Conservation (phyloP, 352 stramenopile species). For the Globisporangium apiculatum region DNA sequence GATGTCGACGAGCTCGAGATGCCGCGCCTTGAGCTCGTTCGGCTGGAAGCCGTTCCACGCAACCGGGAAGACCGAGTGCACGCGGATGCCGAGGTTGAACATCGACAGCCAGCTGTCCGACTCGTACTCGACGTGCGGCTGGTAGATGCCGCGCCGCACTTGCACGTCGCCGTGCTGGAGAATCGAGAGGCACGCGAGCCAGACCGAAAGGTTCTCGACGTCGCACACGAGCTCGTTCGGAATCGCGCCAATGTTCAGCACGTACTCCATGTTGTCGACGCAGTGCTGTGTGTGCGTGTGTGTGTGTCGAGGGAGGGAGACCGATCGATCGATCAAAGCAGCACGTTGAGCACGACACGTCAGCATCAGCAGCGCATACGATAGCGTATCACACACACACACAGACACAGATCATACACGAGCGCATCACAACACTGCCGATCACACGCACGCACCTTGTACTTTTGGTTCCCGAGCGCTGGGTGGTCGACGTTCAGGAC, state of each 20-base stretch:
- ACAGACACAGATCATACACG: background rate
- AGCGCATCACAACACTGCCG: too few species aligned
- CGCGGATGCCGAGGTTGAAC: conserved; percentile 85
- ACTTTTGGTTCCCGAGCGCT: conserved; percentile 78
- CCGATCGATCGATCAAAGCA: background rate
- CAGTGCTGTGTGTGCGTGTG: conserved; percentile 39
- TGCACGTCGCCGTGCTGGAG: conserved; percentile 70
- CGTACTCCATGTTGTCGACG: conserved; percentile 83
- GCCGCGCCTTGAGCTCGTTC: conserved; percentile 22
- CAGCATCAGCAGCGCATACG: too few species aligned
- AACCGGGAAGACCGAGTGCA: conserved; percentile 79
- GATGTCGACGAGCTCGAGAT: conserved; percentile 31
- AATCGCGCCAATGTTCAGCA: conserved; percentile 73
- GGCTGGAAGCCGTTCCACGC: conserved; percentile 64
- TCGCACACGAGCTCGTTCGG: conserved; percentile 77
- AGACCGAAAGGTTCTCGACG: conserved; percentile 53
- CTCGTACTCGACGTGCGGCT: conserved; percentile 85
- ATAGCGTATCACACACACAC: background rate
- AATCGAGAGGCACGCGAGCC: conserved; percentile 61
- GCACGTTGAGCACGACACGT: background rate
- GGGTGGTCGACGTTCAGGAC: conserved; percentile 68
- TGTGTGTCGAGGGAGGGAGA: too few species aligned
- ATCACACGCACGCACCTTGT: conserved; percentile 47
- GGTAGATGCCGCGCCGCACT: conserved; percentile 50
- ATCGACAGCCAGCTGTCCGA: conserved; percentile 85